phyloP scores from a whole-genome alignment of 768 basidiomycete genomes.

The Mycena galopus region DNA sequence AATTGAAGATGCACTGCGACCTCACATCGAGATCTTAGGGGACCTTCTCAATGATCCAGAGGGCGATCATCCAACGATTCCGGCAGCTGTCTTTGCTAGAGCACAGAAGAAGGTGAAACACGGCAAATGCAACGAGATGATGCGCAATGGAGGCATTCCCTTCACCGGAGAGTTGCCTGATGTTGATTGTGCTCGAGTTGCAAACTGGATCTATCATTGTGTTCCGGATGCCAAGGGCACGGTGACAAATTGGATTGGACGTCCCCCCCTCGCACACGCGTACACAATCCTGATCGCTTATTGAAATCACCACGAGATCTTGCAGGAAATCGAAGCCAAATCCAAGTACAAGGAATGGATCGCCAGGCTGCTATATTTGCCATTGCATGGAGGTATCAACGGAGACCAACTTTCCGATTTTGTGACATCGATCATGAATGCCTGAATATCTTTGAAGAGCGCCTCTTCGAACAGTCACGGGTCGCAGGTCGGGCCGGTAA shows the following conservation, averaged over 20 bases:
- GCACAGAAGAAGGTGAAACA: neutral
- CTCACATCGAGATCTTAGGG: neutral
- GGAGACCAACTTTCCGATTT: neutral
- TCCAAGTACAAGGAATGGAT: neutral
- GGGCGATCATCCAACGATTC: neutral
- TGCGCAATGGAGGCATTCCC: neutral
- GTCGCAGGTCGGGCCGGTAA: slow-evolving; percentile 38
- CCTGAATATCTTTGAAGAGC: neutral
- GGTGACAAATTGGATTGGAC: neutral
- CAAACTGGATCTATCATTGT: slow-evolving; percentile 1
- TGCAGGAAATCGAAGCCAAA: neutral
- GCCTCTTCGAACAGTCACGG: slow-evolving; percentile 24
- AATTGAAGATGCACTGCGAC: neutral
- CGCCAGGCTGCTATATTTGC: neutral
- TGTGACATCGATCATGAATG: slow-evolving; percentile 8
- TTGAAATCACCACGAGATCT: neutral
- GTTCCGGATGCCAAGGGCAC: neutral
- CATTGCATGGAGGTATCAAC: slow-evolving; percentile 9
- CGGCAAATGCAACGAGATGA: neutral
- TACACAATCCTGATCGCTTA: slow-evolving; percentile 7
- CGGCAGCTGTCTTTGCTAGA: neutral
- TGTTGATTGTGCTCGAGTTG: neutral
- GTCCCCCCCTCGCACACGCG: neutral
- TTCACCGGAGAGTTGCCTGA: neutral
- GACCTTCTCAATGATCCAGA: neutral